Evolutionary conservation across 371 early-diverging fungal species (phyloP), one percentile per base, ranked within the genome.

Genomic region (Mortierella sp.): DNA sequence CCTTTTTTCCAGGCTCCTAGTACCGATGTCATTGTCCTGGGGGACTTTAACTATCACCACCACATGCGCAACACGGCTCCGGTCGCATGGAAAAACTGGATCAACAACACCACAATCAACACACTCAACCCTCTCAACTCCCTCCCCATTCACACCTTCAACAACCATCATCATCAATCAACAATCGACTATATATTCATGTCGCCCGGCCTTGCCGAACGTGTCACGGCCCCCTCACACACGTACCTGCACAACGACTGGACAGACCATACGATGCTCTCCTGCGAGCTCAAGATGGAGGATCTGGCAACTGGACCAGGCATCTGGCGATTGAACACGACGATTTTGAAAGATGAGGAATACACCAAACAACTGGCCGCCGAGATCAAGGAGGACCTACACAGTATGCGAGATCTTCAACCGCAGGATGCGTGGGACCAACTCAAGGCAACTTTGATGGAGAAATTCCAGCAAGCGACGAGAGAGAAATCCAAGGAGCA

Each of bases 11-110:
- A 43, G 19, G 8, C 39, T 0, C 70, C 70, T 1, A 14, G 44
- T 6, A 5, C 4, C 0, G 34, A 61, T n/a, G 2, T 61, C 16
- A 70, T 70, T n/a, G 19, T 70, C 26, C 22, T 61, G 34, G 29
- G 70, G 5, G 70, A 70, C 34, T 70, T 70, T 34, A 70, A 61
- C 29, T 58, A 44, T 19, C 63, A 45, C 31, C 63, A 70, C 41
- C 31, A 70, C 24, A 2, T 44, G 22, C 55, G 31, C 10, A 5
- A 34, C n/a, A 19, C 53, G 1, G 43, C 52, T 11, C 68, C 61
- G 8, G 34, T 4, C 2, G 31, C n/a, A 1, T 61, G 61, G 70
- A 70, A 61, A n/a, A 24, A 61, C 16, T 70, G 70, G 70, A 44
- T 70, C 55, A 13, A 61, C 61, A 41, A 70, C 10, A 26, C 19